Base-by-base conservation (phyloP, 2,329 filamentous ascomycete species). In the Fusarium decemcellulare region DNA sequence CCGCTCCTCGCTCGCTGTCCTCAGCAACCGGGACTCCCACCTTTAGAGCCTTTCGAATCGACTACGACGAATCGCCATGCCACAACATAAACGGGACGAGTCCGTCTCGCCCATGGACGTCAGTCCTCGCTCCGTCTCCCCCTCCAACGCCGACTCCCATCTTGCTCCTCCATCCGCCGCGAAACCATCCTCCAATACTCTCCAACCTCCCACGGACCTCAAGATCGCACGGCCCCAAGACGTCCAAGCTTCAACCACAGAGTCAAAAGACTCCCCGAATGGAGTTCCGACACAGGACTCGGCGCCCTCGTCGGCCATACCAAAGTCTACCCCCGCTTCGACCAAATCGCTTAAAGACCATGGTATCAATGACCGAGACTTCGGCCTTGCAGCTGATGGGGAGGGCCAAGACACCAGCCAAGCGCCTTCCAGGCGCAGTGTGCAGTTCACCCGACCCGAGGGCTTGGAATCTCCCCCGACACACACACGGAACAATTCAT, bases 391-490 rank as follows among this genome's bases (percentile, higher is more conserved):
- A 23, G 37, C 48, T 23, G 72, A 65, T 9, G 39, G 30, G 16
- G 68, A 67, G 27, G 60, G 34, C n/a, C 68, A 68, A 42, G 68
- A 70, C 55, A 69, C 61, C 12, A 53, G 29, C 52, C 63, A 57
- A 34, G 44, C 63, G 16, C 59, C 70, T 48, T 74, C 70, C 9
- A 75, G 77, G 42, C 87, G 88, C 59, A 95, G 91, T 76, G 93
- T 97, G 5, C 93, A 96, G 72, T 96, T 97, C 76, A 89, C 87
- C 3, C 86, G 88, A 32, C 82, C 86, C 14, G 85, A 89, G 52
- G 79, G 81, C 68, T 76, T 79, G 69, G 89, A 87, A 36, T 80
- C 84, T 6, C 80, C 85, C 8, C 70, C 79, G 18, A 77, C 83
- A 18, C 88, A 90, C 69, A 88, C 86, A 34, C 86, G 90, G 62